A percentile compares a stretch with the other conserved stretches of the same genome.
Evolutionary conservation across 306 rosid species (phyloP).

Genomic region (Amphicarpaea edgeworthii): DNA sequence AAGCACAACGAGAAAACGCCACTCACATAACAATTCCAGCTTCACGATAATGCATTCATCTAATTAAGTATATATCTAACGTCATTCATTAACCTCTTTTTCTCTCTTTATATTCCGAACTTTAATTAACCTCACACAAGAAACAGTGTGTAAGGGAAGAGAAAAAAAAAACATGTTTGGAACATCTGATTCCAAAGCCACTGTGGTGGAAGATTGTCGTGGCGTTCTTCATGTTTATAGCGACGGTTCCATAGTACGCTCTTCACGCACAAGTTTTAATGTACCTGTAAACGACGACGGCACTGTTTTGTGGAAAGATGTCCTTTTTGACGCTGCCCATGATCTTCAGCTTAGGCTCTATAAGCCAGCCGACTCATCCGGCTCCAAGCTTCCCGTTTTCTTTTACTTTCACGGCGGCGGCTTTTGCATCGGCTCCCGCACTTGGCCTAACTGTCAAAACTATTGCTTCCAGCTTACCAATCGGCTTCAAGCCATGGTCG

Average conservation of each 20-base stretch:
- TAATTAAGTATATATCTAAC: too few species aligned
- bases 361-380: slow-evolving; percentile 55
- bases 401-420: slow-evolving; percentile 94
- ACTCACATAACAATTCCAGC: not conserved
- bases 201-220: slow-evolving; percentile 74
- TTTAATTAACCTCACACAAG: too few species aligned
- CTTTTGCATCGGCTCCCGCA: slow-evolving; percentile 90
- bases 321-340: slow-evolving; percentile 57
- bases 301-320: slow-evolving; percentile 78
- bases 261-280: slow-evolving; percentile 61
- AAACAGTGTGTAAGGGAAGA: not conserved
- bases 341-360: slow-evolving; percentile 80
- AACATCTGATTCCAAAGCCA: slow-evolving; percentile 16
- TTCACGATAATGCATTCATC: not conserved
- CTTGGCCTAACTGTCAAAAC: slow-evolving; percentile 91
- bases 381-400: slow-evolving; percentile 66
- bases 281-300: slow-evolving; percentile 65
- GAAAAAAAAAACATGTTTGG: slow-evolving; percentile 37
- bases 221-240: slow-evolving; percentile 84
- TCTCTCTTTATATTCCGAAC: not conserved
- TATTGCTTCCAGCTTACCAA: slow-evolving; percentile 71
- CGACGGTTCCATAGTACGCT: slow-evolving; percentile 76
- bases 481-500: slow-evolving; percentile 58
- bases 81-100: not conserved
- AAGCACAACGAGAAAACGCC: slow-evolving; percentile 16